Base-by-base conservation (phyloP, 345 rosid genomes). In the Acer negundo region DNA sequence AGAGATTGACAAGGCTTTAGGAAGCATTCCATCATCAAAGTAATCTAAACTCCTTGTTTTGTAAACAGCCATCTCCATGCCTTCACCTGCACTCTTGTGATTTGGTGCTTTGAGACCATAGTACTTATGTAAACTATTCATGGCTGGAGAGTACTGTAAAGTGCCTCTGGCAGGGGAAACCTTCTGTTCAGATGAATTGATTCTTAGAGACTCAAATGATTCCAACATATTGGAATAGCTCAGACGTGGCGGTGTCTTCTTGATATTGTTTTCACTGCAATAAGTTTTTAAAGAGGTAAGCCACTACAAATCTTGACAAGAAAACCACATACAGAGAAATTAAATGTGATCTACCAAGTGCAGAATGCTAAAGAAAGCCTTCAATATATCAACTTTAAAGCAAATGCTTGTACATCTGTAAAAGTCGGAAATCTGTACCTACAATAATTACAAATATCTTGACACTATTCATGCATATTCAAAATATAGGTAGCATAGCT, bases 21-120 rank as follows among this genome's bases (percentile, higher is more conserved):
- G 68, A 68, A 74, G 73, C 71, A 68, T 68, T 23, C 76, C 78
- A 69, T 82, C 78, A 9, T 66, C 74, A 10, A 72, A 69, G 58
- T 28, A 31, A 66, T 62, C 80, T 42, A 78, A 69, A 38, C 79
- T 81, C 68, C 79, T 82, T 20, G 68, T 78, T 64, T 81, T 70
- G 51, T 85, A 84, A 62, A 85, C 87, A 15, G 92, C 81, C 93
- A 87, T 86, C 81, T 87, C 91, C 61, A 73, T 84, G 76, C 88
- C 86, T 79, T 82, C 89, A 55, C 70, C 55, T 62, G 40, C 72
- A 49, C 46, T 75, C 73, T 80, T 85, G 5, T 35, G 63, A 59
- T 70, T 84, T 63, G 76, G 31, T 22, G 87, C 66, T 62, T 70
- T 71, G 23, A 90, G 84, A 63, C 90, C 88, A 12, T 90, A 90